Percentiles rank a stretch among this genome's conserved stretches.
phyloP scores from a whole-genome alignment of 75 land plant genomes.

The Gnetum montanum region DNA sequence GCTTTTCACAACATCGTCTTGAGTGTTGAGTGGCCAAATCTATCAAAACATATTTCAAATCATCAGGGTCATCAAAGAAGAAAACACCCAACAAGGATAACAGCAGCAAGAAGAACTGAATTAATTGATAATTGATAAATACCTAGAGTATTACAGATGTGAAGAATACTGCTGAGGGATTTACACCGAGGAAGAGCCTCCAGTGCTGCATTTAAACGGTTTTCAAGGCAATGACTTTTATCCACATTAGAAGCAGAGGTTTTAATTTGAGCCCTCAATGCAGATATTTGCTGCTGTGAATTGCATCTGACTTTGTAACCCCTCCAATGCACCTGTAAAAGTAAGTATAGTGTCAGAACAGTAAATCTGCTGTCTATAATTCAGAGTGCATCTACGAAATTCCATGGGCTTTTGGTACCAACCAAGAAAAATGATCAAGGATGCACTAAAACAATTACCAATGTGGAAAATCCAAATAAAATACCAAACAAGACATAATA shows the following conservation, averaged over 20 bases:
- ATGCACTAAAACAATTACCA: too few relatives aligned
- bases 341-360: too few relatives aligned
- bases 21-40: constrained; percentile 76
- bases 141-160: constrained; percentile 81
- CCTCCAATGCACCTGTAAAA: constrained; percentile 66
- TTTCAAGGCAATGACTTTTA: constrained; percentile 47
- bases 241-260: constrained; percentile 62
- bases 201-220: constrained; percentile 64
- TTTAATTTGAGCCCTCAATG: constrained; percentile 52
- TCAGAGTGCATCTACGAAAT: too few relatives aligned
- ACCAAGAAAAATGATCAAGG: too few relatives aligned
- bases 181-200: constrained; percentile 50
- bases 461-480: too few relatives aligned
- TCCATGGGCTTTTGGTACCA: too few relatives aligned
- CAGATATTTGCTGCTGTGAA: constrained; percentile 31
- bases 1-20: constrained; percentile 68
- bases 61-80: constrained; percentile 1
- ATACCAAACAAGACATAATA: too few relatives aligned
- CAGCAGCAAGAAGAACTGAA: background rate
- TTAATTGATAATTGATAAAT: constrained; percentile 1
- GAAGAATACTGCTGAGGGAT: constrained; percentile 67
- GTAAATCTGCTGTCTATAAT: too few relatives aligned
- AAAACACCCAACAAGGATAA: background rate
- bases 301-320: constrained; percentile 52
- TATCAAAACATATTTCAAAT: too few relatives aligned